Evolutionary conservation across 352 stramenopile species (phyloP).

Genomic region (Pythium rishiriense): DNA sequence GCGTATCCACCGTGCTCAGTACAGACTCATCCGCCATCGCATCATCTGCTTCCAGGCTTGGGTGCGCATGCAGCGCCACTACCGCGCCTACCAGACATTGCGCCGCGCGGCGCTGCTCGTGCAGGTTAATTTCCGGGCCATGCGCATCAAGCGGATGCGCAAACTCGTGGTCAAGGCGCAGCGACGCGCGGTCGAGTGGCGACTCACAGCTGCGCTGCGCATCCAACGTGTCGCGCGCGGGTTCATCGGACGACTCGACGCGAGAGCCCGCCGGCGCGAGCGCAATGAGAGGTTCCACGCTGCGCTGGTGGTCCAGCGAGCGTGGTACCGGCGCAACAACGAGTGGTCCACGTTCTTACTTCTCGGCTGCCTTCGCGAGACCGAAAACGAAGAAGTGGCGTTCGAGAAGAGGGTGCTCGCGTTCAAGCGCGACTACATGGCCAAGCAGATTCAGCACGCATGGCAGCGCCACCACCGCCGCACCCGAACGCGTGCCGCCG

Average conservation of each 20-base stretch:
- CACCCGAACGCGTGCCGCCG: constrained; percentile 34
- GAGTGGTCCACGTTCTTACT: constrained; percentile 85
- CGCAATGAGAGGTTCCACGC: constrained; percentile 54
- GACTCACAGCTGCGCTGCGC: constrained; percentile 41
- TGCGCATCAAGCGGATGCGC: constrained; percentile 49
- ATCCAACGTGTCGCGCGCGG: constrained; percentile 60
- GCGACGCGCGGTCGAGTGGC: constrained; percentile 43
- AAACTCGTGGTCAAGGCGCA: constrained; percentile 60
- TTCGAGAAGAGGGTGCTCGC: constrained; percentile 46
- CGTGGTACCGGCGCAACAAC: constrained; percentile 81
- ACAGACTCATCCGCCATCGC: constrained; percentile 30
- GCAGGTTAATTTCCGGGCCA: constrained; percentile 53
- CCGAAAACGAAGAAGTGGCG: constrained; percentile 57
- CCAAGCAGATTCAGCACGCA: constrained; percentile 40
- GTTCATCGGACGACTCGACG: constrained; percentile 45
- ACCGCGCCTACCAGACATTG: constrained; percentile 42
- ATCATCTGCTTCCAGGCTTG: constrained; percentile 63
- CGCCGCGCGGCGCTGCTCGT: constrained; percentile 50
- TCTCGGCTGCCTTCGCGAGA: constrained; percentile 71
- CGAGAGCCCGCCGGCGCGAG: constrained; percentile 28
- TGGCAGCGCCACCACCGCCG: constrained; percentile 36
- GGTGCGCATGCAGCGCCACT: constrained; percentile 49
- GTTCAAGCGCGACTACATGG: constrained; percentile 47
- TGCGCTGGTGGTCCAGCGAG: constrained; percentile 68
- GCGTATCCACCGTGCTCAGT: constrained; percentile 38